phyloP scores from a whole-genome alignment of 768 basidiomycete genomes.

The Suillus lakei region DNA sequence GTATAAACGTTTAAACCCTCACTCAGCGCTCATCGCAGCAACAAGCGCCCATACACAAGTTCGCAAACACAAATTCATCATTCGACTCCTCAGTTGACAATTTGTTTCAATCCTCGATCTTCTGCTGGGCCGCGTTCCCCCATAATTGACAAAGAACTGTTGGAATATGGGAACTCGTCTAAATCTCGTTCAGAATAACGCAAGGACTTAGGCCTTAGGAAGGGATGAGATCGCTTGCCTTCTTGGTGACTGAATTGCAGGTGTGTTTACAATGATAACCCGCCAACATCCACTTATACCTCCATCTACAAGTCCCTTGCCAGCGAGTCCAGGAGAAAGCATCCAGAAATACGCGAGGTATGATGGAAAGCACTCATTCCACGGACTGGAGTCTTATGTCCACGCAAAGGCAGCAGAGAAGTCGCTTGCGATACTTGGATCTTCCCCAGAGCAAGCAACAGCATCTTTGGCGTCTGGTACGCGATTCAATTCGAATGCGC shows the following conservation, averaged over 20 bases:
- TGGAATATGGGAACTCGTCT: not conserved
- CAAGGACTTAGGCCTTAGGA: no score
- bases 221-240: constrained; percentile 68
- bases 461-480: constrained; percentile 71
- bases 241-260: constrained; percentile 75
- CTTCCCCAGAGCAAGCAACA: constrained; percentile 80
- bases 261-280: constrained; percentile 36
- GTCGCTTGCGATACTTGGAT: constrained; percentile 75
- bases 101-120: no score
- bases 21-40: no score
- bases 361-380: not conserved
- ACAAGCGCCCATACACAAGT: no score
- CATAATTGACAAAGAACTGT: not conserved
- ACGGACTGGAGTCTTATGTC: not conserved
- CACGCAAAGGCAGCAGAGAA: constrained; percentile 79
- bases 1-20: no score
- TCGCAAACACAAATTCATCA: no score
- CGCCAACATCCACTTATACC: no score
- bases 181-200: not conserved
- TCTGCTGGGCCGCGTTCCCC: not conserved
- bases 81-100: no score
- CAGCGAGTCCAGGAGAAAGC: constrained; percentile 85
- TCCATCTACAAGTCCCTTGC: constrained; percentile 67
- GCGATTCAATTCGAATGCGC: constrained; percentile 23
- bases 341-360: constrained; percentile 95